These are phyloP conservation scores for Flammula alnicola DNA, from an alignment of 1,284 basidiomycete genomes.

Conservation along the genomic window DNA sequence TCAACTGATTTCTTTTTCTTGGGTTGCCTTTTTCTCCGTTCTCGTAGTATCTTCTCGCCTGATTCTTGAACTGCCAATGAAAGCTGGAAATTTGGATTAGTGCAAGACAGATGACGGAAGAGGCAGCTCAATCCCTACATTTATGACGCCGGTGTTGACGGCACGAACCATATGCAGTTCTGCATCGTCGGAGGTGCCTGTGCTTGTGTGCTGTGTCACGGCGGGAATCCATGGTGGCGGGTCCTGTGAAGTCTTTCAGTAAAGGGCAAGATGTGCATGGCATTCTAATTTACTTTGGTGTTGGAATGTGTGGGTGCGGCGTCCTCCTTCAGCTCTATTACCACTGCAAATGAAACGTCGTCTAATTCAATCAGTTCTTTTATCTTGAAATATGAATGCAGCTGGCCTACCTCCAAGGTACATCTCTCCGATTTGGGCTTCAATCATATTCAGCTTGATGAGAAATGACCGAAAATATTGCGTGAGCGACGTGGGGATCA, in stretches of 20 bases:
- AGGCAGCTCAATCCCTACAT: slow-evolving; percentile 53
- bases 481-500: slow-evolving; percentile 65
- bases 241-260: slow-evolving; percentile 40
- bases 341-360: slow-evolving; percentile 81
- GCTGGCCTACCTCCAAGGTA: slow-evolving; percentile 48
- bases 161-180: slow-evolving; percentile 74
- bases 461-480: slow-evolving; percentile 87
- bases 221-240: slow-evolving; percentile 81
- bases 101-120: neutral
- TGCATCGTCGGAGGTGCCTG: slow-evolving; percentile 58
- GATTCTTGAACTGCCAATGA: slow-evolving; percentile 83
- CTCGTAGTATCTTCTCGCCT: slow-evolving; percentile 58
- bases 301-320: slow-evolving; percentile 58
- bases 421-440: slow-evolving; percentile 73
- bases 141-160: slow-evolving; percentile 86
- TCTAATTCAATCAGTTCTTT: slow-evolving; percentile 40
- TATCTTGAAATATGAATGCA: neutral
- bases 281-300: slow-evolving; percentile 45
- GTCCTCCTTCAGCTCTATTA: slow-evolving; percentile 82
- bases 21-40: slow-evolving; percentile 26
- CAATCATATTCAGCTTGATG: slow-evolving; percentile 82
- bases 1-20: slow-evolving; percentile 26
- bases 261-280: neutral
- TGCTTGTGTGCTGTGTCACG: slow-evolving; percentile 64
- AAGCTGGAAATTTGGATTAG: slow-evolving; percentile 47